phyloP scores from a whole-genome alignment of 768 basidiomycete species.

The Coprinopsis marcescibilis region DNA sequence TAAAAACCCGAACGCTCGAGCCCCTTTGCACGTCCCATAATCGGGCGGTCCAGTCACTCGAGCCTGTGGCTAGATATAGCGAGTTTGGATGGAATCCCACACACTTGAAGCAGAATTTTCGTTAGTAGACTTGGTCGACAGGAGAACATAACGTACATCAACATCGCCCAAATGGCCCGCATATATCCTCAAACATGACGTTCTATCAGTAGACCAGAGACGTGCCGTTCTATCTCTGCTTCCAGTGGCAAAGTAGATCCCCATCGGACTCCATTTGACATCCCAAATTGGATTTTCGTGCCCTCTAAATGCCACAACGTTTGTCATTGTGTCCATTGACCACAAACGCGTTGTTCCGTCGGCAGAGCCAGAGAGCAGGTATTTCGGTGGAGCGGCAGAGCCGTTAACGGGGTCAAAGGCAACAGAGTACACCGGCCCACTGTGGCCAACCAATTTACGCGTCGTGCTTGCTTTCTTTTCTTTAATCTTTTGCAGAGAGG shows the following conservation, averaged over 20 bases:
- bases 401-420: conserved; percentile 91
- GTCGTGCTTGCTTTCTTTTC: conserved; percentile 82
- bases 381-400: conserved; percentile 77
- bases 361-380: conserved; percentile 87
- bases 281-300: conserved; percentile 99
- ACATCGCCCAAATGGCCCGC: conserved; percentile 97
- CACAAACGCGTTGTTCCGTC: conserved; percentile 89
- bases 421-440: conserved; percentile 92
- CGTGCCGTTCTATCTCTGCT: conserved; percentile 92
- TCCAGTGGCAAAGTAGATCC: conserved; percentile 96
- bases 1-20: conserved; percentile 88
- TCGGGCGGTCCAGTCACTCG: conserved; percentile 92
- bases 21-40: conserved; percentile 99
- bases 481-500: conserved; percentile 56
- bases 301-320: conserved; percentile 89
- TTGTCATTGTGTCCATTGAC: conserved; percentile 93
- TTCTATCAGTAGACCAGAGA: conserved; percentile 93
- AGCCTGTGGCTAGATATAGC: conserved; percentile 93
- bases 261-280: conserved; percentile 97
- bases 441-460: conserved; percentile 95
- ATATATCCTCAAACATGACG: conserved; percentile 82
- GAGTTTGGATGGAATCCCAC: conserved; percentile 97
- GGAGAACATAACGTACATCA: conserved; percentile 58
- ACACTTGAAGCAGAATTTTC: conserved; percentile 47
- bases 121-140: conserved; percentile 2